Percentiles rank a stretch among this genome's conserved stretches.
These are phyloP conservation scores for Medicago arabica DNA, from an alignment of 306 rosid species.

Conservation along the genomic window DNA sequence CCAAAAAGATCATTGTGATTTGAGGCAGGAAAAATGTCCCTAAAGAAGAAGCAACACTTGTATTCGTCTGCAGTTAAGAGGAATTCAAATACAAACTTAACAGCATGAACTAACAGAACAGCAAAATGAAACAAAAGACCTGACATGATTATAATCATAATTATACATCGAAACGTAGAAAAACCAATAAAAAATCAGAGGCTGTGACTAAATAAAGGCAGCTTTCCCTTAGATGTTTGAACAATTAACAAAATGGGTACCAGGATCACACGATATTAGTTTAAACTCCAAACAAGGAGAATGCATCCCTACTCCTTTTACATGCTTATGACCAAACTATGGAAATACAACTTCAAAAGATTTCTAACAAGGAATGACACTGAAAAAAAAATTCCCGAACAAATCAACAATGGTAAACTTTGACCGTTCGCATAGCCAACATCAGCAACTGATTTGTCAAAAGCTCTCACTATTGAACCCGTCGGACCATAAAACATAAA, in stretches of 20 bases:
- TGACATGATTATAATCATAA: neutral
- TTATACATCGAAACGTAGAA: neutral
- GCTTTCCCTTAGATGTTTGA: neutral
- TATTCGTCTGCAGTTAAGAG: slow-evolving; percentile 77
- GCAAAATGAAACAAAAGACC: neutral
- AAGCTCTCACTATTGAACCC: neutral
- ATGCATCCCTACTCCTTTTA: neutral
- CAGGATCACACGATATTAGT: neutral
- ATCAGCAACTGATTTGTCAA: slow-evolving; percentile 10
- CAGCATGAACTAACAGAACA: neutral
- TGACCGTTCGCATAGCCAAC: neutral
- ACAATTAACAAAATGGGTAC: neutral
- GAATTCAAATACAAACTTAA: slow-evolving; percentile 24
- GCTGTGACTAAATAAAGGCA: neutral
- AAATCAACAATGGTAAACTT: slow-evolving; percentile 14
- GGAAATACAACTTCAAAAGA: neutral
- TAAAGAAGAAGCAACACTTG: slow-evolving; percentile 86
- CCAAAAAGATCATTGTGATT: slow-evolving; percentile 86
- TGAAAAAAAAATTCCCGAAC: neutral
- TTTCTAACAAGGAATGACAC: neutral
- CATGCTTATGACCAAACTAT: neutral
- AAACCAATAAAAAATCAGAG: slow-evolving; percentile 18
- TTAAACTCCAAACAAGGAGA: neutral
- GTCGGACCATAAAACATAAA: neutral
- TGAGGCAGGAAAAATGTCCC: slow-evolving; percentile 96